Evolutionary conservation across 2,329 filamentous ascomycete genomes (phyloP).

Genomic region (Teratosphaeria zuluensis): DNA sequence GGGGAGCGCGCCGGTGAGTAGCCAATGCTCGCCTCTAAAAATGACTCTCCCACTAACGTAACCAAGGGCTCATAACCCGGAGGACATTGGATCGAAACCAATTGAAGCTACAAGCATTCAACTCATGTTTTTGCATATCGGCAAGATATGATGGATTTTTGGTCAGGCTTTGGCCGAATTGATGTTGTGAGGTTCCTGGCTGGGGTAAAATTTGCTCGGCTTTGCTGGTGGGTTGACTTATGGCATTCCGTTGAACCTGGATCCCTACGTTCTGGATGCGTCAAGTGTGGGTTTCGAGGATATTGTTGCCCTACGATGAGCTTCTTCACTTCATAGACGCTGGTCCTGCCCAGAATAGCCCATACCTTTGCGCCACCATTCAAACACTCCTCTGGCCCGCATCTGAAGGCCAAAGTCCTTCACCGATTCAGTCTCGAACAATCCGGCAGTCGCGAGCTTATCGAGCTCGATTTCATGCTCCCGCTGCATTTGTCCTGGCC

Average conservation of each 20-base stretch:
- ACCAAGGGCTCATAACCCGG: slow-evolving; percentile 5
- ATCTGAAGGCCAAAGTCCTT: slow-evolving; percentile 55
- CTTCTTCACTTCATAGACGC: slow-evolving; percentile 6
- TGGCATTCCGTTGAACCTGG: too few relatives aligned
- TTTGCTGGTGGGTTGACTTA: neutral
- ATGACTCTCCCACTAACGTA: neutral
- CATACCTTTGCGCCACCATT: slow-evolving; percentile 63
- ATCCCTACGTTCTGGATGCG: too few relatives aligned
- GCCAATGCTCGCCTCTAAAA: neutral
- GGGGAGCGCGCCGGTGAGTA: neutral
- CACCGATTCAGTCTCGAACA: slow-evolving; percentile 52
- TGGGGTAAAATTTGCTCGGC: neutral
- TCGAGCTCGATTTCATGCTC: neutral
- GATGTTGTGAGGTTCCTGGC: neutral
- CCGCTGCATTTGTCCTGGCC: slow-evolving; percentile 35
- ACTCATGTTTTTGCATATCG: neutral
- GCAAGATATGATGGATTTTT: neutral
- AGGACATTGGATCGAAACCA: slow-evolving; percentile 5
- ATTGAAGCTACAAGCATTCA: neutral
- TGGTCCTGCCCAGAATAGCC: slow-evolving; percentile 33
- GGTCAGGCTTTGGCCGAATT: neutral
- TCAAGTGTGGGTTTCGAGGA: too few relatives aligned
- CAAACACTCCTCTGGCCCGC: slow-evolving; percentile 47
- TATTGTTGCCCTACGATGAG: too few relatives aligned
- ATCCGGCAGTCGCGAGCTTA: slow-evolving; percentile 14